Percentiles rank a stretch among this genome's conserved stretches.
Evolutionary conservation across 257 asterid genomes (phyloP).

Genomic region (Parsonsia alboflavescens): DNA sequence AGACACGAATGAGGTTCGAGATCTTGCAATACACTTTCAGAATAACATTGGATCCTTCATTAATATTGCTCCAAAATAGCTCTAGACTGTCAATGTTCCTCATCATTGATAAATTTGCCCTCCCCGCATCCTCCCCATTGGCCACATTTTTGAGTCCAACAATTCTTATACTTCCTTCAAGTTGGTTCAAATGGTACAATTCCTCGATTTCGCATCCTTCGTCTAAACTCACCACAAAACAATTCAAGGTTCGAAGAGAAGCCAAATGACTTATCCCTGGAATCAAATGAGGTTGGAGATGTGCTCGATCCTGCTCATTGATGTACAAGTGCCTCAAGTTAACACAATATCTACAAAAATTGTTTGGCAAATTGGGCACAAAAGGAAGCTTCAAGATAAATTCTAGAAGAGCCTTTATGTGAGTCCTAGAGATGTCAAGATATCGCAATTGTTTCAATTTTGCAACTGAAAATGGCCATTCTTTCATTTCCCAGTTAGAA

Average conservation of each 20-base stretch:
- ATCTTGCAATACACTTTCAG: background rate
- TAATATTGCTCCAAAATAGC: background rate
- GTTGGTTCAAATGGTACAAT: conserved; percentile 3
- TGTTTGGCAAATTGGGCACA: background rate
- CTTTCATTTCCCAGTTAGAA: background rate
- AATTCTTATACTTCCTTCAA: conserved; percentile 12
- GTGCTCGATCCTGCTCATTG: background rate
- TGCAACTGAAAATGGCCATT: conserved; percentile 12
- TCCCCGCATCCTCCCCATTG: conserved; percentile 10
- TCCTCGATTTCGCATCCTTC: conserved; percentile 12
- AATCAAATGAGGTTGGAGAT: background rate
- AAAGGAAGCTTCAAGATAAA: conserved; percentile 3
- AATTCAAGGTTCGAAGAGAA: conserved; percentile 18
- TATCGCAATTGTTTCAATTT: background rate
- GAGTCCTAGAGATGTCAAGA: conserved; percentile 8
- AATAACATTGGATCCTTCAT: too few species aligned
- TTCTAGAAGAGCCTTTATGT: conserved; percentile 3
- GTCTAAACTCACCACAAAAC: conserved; percentile 1
- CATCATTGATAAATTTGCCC: conserved; percentile 11
- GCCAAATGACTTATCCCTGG: conserved; percentile 18
- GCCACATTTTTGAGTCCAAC: conserved; percentile 14
- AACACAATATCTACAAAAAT: background rate
- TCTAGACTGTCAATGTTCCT: background rate
- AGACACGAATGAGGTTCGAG: conserved; percentile 6
- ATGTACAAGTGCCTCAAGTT: conserved; percentile 19